A percentile compares a stretch with the other conserved stretches of the same genome.
phyloP scores from a whole-genome alignment of 495 filamentous ascomycete genomes.

The Platismatia glauca region DNA sequence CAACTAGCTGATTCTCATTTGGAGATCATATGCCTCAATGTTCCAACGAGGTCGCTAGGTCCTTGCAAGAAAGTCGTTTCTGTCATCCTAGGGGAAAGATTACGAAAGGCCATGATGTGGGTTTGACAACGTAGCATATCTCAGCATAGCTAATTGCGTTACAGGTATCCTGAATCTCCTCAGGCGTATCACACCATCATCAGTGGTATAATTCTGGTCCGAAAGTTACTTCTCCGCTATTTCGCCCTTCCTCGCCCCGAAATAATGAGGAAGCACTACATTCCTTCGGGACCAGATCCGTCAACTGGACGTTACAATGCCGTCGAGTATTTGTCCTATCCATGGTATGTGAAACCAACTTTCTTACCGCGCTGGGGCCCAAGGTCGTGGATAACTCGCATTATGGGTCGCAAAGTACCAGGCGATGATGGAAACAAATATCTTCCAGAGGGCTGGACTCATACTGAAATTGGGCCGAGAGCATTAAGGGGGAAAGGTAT shows the following conservation, averaged over 20 bases:
- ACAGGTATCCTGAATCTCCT: slow-evolving; percentile 38
- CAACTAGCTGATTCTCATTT: slow-evolving; percentile 45
- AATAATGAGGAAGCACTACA: slow-evolving; percentile 6
- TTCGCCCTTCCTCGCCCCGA: slow-evolving; percentile 43
- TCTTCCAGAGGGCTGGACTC: slow-evolving; percentile 47
- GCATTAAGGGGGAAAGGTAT: slow-evolving; percentile 48
- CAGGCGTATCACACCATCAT: slow-evolving; percentile 31
- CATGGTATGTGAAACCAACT: slow-evolving; percentile 53
- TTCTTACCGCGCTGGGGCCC: slow-evolving; percentile 54
- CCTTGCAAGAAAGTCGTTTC: slow-evolving; percentile 42
- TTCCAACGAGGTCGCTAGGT: slow-evolving; percentile 40
- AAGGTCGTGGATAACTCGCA: slow-evolving; percentile 43
- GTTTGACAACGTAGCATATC: slow-evolving; percentile 13
- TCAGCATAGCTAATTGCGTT: not conserved
- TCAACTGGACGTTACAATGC: slow-evolving; percentile 35
- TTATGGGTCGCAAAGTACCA: slow-evolving; percentile 46
- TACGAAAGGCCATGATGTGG: slow-evolving; percentile 55
- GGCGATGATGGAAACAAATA: slow-evolving; percentile 48
- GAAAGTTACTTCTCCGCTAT: slow-evolving; percentile 47
- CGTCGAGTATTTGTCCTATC: slow-evolving; percentile 31
- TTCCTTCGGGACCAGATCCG: slow-evolving; percentile 4
- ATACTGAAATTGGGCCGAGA: slow-evolving; percentile 49
- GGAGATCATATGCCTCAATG: slow-evolving; percentile 44
- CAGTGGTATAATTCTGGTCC: slow-evolving; percentile 33
- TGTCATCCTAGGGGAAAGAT: slow-evolving; percentile 50